phyloP scores from a whole-genome alignment of 495 filamentous ascomycete species.

The Lophiostoma macrostomum region DNA sequence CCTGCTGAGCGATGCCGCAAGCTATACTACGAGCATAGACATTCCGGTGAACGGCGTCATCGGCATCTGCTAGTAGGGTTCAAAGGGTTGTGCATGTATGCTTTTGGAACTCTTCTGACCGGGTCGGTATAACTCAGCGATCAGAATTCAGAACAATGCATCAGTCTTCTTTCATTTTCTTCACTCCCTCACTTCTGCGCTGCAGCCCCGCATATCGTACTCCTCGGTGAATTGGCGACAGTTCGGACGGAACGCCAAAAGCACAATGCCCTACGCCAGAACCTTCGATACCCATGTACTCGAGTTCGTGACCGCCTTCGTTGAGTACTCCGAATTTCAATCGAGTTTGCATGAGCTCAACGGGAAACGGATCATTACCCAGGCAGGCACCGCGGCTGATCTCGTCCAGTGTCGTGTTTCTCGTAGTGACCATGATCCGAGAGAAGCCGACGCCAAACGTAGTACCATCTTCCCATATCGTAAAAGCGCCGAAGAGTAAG shows the following conservation, averaged over 20 bases:
- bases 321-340: slow-evolving; percentile 21
- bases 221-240: slow-evolving; percentile 5
- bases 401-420: slow-evolving; percentile 25
- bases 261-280: slow-evolving; percentile 10
- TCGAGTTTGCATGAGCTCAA: slow-evolving; percentile 22
- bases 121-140: too few relatives aligned
- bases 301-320: slow-evolving; percentile 8
- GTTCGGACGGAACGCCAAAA: slow-evolving; percentile 19
- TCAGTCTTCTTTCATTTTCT: slow-evolving; percentile 9
- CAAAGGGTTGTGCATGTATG: too few relatives aligned
- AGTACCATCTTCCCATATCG: slow-evolving; percentile 22
- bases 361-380: slow-evolving; percentile 25
- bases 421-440: slow-evolving; percentile 26
- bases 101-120: too few relatives aligned
- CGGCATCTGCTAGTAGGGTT: background rate
- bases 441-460: slow-evolving; percentile 19
- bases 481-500: slow-evolving; percentile 12
- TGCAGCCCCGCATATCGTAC: slow-evolving; percentile 16
- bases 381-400: slow-evolving; percentile 25
- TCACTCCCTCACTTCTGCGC: background rate
- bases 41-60: slow-evolving; percentile 43
- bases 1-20: slow-evolving; percentile 73
- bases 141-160: too few relatives aligned
- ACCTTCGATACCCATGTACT: slow-evolving; percentile 14
- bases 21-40: slow-evolving; percentile 79